Conservation (phyloP, 768 basidiomycete genomes). For the Tylopilus rubrobrunneus region DNA sequence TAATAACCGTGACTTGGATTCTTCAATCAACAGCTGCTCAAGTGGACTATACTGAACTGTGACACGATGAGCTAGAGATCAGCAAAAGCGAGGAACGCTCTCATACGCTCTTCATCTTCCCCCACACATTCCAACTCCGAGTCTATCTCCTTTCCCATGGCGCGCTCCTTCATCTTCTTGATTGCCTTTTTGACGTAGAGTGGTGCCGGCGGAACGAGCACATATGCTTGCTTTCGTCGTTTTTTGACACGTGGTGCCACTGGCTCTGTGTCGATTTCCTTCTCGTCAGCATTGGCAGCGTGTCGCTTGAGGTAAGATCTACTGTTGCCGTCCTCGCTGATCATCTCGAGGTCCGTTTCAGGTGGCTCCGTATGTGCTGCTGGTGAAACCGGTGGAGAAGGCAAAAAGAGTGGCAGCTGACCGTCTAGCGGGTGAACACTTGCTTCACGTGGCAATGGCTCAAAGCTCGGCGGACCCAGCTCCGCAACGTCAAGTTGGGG, state of each 20-base stretch:
- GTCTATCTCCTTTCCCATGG: slow-evolving; percentile 14
- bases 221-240: slow-evolving; percentile 27
- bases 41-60: slow-evolving; percentile 37
- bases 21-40: slow-evolving; percentile 42
- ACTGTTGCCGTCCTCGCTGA: slow-evolving; percentile 3
- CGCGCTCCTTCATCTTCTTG: slow-evolving; percentile 14
- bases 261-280: slow-evolving; percentile 3
- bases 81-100: slow-evolving; percentile 19
- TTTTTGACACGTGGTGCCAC: slow-evolving; percentile 12
- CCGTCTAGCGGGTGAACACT: slow-evolving; percentile 10
- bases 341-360: slow-evolving; percentile 19
- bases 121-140: slow-evolving; percentile 15
- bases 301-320: slow-evolving; percentile 20
- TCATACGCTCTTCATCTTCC: slow-evolving; percentile 30
- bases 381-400: slow-evolving; percentile 41
- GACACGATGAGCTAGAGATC: slow-evolving; percentile 26
- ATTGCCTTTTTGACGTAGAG: slow-evolving; percentile 19
- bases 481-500: slow-evolving; percentile 2
- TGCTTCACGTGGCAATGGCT: slow-evolving; percentile 10
- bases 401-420: slow-evolving; percentile 45
- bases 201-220: slow-evolving; percentile 27
- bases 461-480: slow-evolving; percentile 3
- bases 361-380: slow-evolving; percentile 13
- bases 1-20: slow-evolving; percentile 47
- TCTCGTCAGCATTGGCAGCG: slow-evolving; percentile 12